Evolutionary conservation across 2,329 filamentous ascomycete species (phyloP), one percentile per base, ranked within the genome.

Genomic region (Emergomyces pasteurianus): DNA sequence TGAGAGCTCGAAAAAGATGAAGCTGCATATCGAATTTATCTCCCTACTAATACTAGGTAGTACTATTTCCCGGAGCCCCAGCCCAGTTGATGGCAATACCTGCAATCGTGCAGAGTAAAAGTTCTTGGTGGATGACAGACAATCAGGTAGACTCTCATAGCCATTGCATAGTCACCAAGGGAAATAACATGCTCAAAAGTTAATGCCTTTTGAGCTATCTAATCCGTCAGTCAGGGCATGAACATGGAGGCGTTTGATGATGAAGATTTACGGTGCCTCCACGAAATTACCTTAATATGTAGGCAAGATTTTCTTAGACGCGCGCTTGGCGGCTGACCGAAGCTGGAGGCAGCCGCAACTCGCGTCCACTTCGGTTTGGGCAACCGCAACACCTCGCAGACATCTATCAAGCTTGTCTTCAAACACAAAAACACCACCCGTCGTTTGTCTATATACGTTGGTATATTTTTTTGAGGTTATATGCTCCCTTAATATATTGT

Each of bases 281-380:
- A 3, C 21, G 12, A 3, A 3, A 14, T 23, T 23, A 50, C n/a
- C 21, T 7, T 14, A 50, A 21, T 40, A 16, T n/a, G 31, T 31
- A 31, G 31, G 14, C 18, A 40, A 3, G 23, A 55, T 2, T 26
- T 28, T 18, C 6, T 34, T 58, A 60, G 61, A 31, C 60, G 62
- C 62, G 62, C 62, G 62, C 50, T 46, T 62, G 52, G 26, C 54
- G 43, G 18, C 40, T 53, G 46, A 16, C 4, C 21, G 18, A 38
- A 62, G 56, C 58, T 58, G 58, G 59, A 63, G 61, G 63, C 61
- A 64, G 49, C 63, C 61, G 63, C 64, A 60, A 60, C 46, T 59
- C 60, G 55, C 62, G 62, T 59, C 42, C 57, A 34, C 55, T 23
- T 46, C 54, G 21, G 12, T 28, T 38, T 50, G 21, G 26, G 38